Conservation (phyloP, 257 asterid genomes). For the Perilla frutescens region DNA sequence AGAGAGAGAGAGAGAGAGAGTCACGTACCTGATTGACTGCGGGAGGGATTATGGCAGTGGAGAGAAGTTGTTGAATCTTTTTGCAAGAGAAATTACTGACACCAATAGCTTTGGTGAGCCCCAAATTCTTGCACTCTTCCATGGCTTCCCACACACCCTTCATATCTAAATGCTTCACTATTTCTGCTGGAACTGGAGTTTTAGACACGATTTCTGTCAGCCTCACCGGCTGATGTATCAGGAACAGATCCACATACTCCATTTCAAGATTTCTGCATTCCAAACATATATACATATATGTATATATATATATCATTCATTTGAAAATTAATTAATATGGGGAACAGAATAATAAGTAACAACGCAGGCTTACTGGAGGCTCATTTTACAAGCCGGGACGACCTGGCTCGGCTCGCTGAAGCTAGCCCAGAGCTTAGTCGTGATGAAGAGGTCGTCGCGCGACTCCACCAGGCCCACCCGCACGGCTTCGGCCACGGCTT, state of each 20-base stretch:
- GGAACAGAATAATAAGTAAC: too few species aligned
- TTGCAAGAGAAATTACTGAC: constrained; percentile 68
- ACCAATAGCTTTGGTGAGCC: constrained; percentile 65
- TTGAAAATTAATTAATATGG: too few species aligned
- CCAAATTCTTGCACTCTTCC: constrained; percentile 65
- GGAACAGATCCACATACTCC: constrained; percentile 64
- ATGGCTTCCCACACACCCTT: constrained; percentile 69
- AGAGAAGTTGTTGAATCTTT: constrained; percentile 41
- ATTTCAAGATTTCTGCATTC: constrained; percentile 52
- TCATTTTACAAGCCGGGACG: too few species aligned
- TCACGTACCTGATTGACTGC: constrained; percentile 56
- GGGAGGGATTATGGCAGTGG: constrained; percentile 57
- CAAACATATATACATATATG: too few species aligned
- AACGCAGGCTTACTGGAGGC: too few species aligned
- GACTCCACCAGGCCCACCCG: constrained; percentile 52
- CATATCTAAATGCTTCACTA: constrained; percentile 47
- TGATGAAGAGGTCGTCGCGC: constrained; percentile 59
- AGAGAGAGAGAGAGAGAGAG: too few species aligned
- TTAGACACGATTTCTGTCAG: constrained; percentile 35
- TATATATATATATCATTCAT: too few species aligned
- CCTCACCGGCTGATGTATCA: constrained; percentile 60
- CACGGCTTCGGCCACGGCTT: constrained; percentile 56
- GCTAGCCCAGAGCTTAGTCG: too few species aligned
- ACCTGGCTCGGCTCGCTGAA: too few species aligned
- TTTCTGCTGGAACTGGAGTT: constrained; percentile 38